These are phyloP conservation scores for Aspergillus japonicus DNA, from an alignment of 2,329 filamentous ascomycete genomes.

Conservation along the genomic window DNA sequence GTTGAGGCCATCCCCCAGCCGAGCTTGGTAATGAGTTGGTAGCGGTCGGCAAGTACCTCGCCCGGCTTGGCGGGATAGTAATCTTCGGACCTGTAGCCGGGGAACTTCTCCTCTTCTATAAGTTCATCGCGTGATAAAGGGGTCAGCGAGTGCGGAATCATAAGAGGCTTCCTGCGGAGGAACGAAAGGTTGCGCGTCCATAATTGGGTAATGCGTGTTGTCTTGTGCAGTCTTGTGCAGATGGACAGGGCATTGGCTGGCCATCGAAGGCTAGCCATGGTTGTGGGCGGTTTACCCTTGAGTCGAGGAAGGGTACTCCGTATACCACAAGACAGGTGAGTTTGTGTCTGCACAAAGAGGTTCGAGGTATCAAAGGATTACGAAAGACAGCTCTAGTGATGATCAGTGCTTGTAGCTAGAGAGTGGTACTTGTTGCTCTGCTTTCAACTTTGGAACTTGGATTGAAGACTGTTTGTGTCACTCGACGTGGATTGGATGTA, in stretches of 20 bases:
- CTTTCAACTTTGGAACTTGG: too few relatives aligned
- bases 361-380: too few relatives aligned
- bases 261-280: not conserved
- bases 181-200: not conserved
- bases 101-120: slow-evolving; percentile 42
- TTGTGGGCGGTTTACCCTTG: not conserved
- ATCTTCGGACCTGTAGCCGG: slow-evolving; percentile 32
- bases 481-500: not conserved
- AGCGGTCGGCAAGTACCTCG: slow-evolving; percentile 37
- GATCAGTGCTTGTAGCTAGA: too few relatives aligned
- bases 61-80: slow-evolving; percentile 44
- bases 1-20: slow-evolving; percentile 46
- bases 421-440: too few relatives aligned
- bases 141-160: not conserved
- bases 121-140: not conserved
- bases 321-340: too few relatives aligned
- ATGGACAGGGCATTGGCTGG: not conserved
- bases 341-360: too few relatives aligned
- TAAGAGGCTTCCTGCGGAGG: not conserved
- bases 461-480: too few relatives aligned
- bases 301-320: not conserved
- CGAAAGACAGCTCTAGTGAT: too few relatives aligned
- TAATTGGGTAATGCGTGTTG: not conserved
- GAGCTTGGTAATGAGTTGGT: slow-evolving; percentile 41
- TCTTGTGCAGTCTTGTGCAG: not conserved